These are phyloP conservation scores for Potentilla sterilis DNA, from an alignment of 306 rosid genomes.

Conservation along the genomic window DNA sequence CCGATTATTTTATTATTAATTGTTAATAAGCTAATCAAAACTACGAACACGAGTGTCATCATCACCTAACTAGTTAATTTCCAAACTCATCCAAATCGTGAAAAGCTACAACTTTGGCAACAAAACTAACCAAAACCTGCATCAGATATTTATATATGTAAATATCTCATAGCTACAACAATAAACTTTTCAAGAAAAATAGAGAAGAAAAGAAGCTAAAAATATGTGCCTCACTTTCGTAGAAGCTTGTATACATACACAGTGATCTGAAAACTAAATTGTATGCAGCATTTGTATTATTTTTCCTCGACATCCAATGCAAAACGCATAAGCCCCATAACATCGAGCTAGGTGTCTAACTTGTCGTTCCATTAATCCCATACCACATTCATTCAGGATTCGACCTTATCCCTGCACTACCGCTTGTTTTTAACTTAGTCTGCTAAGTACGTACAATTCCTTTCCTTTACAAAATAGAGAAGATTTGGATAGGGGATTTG, in stretches of 20 bases:
- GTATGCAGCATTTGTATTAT: not conserved
- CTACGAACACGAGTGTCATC: no score
- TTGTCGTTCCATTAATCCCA: constrained; percentile 7
- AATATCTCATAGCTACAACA: no score
- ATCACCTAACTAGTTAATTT: no score
- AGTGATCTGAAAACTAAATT: not conserved
- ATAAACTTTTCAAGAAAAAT: no score
- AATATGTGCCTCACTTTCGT: not conserved
- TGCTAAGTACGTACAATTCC: not conserved
- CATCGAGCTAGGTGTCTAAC: not conserved
- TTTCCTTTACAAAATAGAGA: not conserved
- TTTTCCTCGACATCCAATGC: not conserved
- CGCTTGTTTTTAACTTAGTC: not conserved
- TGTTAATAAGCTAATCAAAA: no score
- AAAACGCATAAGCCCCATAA: not conserved
- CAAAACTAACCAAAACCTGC: no score
- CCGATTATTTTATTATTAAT: no score
- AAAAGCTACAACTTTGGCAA: no score
- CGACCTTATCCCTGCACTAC: not conserved
- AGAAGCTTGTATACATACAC: not conserved
- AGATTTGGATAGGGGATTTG: not conserved
- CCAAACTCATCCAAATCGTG: no score
- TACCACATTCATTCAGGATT: not conserved
- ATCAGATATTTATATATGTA: no score
- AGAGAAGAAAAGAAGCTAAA: not conserved